Evolutionary conservation across 371 early-diverging fungal genomes (phyloP).

Genomic region (Mucor velutinosus): DNA sequence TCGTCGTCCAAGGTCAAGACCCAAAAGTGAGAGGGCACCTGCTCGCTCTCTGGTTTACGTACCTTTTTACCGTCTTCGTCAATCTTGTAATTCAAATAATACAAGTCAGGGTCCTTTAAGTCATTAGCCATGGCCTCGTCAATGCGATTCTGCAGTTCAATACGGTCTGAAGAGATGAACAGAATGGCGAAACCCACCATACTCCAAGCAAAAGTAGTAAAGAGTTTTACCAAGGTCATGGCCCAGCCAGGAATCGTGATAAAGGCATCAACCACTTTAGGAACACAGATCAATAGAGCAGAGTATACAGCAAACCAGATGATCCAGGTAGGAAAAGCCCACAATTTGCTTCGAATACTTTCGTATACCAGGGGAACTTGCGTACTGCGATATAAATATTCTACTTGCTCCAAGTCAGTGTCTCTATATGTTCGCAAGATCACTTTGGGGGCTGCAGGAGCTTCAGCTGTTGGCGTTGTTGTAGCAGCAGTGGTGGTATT

Average conservation of each 20-base stretch:
- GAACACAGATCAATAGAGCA: constrained; percentile 26
- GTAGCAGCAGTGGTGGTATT: not conserved
- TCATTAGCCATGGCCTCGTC: constrained; percentile 44
- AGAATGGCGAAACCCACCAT: constrained; percentile 34
- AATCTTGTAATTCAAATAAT: constrained; percentile 37
- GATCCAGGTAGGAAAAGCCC: constrained; percentile 43
- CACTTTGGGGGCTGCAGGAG: constrained; percentile 26
- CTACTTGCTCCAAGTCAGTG: constrained; percentile 30
- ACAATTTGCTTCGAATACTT: constrained; percentile 46
- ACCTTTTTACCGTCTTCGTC: constrained; percentile 31
- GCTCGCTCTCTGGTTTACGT: constrained; percentile 31
- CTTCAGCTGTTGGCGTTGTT: not conserved
- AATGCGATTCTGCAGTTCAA: constrained; percentile 33
- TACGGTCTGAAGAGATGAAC: constrained; percentile 37
- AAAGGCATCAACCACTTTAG: constrained; percentile 5
- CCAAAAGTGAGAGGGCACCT: constrained; percentile 48
- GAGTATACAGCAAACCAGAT: constrained; percentile 43
- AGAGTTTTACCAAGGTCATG: constrained; percentile 19
- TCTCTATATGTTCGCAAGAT: constrained; percentile 41
- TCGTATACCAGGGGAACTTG: constrained; percentile 42
- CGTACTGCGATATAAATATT: constrained; percentile 27
- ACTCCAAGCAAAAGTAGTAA: constrained; percentile 37
- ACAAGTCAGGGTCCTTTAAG: constrained; percentile 40
- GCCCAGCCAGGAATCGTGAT: constrained; percentile 24
- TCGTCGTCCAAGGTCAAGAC: constrained; percentile 35